phyloP scores from a whole-genome alignment of 257 asterid species.

The Solanum habrochaites region DNA sequence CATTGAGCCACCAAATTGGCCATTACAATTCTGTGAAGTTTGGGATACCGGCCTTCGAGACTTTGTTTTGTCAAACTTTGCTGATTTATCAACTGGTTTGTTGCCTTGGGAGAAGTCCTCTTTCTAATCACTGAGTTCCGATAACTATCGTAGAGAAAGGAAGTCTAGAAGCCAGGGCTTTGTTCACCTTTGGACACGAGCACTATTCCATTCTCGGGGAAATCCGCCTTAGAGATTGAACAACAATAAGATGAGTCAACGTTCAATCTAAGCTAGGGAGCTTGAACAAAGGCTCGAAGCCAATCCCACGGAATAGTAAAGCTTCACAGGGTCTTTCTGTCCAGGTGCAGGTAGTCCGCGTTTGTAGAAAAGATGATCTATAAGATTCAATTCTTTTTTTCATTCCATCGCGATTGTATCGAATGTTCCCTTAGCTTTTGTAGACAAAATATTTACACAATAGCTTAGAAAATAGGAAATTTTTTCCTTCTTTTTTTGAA shows the following conservation, averaged over 20 bases:
- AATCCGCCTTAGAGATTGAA: background rate
- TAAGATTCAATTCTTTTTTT: background rate
- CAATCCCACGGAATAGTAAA: background rate
- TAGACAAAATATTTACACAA: background rate
- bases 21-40: slow-evolving; percentile 69
- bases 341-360: background rate
- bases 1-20: slow-evolving; percentile 86
- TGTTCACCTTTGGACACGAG: background rate
- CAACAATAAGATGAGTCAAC: background rate
- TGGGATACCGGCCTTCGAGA: slow-evolving; percentile 91
- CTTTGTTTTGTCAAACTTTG: slow-evolving; percentile 58
- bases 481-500: background rate
- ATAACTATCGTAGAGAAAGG: background rate
- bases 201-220: background rate
- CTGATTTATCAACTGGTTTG: slow-evolving; percentile 50
- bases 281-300: background rate
- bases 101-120: slow-evolving; percentile 73
- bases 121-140: background rate
- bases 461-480: background rate
- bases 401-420: background rate
- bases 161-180: background rate
- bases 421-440: background rate
- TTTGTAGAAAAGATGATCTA: background rate
- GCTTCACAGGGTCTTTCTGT: background rate
- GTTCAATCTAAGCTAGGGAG: background rate